Conservation (phyloP, 1,284 basidiomycete species). For the Boletus sp. region DNA sequence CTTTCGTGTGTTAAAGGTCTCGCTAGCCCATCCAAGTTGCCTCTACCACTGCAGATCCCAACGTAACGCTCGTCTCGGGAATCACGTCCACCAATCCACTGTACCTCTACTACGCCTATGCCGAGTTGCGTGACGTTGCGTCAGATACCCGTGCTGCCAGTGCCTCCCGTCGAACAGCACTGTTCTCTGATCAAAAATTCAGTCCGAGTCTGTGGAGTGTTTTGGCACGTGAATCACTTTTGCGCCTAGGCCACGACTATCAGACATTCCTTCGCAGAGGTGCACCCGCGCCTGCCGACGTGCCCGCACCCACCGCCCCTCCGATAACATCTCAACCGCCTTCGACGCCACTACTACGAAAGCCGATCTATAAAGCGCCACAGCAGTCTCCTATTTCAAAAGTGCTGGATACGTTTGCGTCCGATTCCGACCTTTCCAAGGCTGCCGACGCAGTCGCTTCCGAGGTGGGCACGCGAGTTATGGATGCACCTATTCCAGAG, state of each 20-base stretch:
- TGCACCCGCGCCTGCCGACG: conserved; percentile 25
- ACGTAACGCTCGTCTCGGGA: conserved; percentile 58
- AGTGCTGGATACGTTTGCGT: conserved; percentile 54
- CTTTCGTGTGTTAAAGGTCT: background rate
- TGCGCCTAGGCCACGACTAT: conserved; percentile 65
- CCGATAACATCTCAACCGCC: conserved; percentile 29
- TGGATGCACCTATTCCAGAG: conserved; percentile 53
- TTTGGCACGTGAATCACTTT: conserved; percentile 56
- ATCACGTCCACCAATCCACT: conserved; percentile 47
- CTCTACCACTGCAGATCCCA: conserved; percentile 45
- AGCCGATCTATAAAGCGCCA: conserved; percentile 45
- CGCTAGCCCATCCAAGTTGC: conserved; percentile 46
- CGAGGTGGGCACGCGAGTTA: conserved; percentile 12
- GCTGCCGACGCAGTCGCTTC: conserved; percentile 46
- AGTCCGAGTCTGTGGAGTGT: conserved; percentile 63
- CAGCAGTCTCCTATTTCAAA: conserved; percentile 47
- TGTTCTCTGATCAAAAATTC: conserved; percentile 72
- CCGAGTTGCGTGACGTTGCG: conserved; percentile 50
- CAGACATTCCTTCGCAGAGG: conserved; percentile 56
- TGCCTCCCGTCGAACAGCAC: conserved; percentile 45
- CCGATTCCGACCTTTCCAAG: conserved; percentile 54
- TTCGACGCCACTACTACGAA: conserved; percentile 45
- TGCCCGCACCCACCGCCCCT: conserved; percentile 23
- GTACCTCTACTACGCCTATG: conserved; percentile 58
- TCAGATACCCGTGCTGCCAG: conserved; percentile 41